phyloP scores from a whole-genome alignment of 306 rosid genomes.

The Medicago ruthenica region DNA sequence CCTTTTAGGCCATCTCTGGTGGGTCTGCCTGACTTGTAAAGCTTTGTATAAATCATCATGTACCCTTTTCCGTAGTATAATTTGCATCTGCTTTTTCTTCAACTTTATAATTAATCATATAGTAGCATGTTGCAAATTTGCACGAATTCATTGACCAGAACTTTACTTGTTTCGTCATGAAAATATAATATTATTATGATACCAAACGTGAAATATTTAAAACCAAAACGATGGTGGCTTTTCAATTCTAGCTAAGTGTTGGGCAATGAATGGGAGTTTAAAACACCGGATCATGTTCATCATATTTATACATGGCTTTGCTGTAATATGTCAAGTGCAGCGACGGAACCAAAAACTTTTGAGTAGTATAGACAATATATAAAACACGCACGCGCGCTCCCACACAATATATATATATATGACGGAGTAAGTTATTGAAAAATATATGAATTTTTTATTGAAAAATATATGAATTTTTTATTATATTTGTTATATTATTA shows the following conservation, averaged over 20 bases:
- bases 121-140: neutral
- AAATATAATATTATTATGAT: neutral
- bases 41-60: neutral
- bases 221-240: neutral
- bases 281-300: too few relatives aligned
- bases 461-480: too few relatives aligned
- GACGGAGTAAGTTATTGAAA: too few relatives aligned
- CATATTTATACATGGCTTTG: too few relatives aligned
- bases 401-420: too few relatives aligned
- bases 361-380: too few relatives aligned
- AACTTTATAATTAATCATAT: conserved; percentile 7
- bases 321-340: too few relatives aligned
- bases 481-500: too few relatives aligned
- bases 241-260: neutral
- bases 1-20: conserved; percentile 11
- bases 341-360: too few relatives aligned
- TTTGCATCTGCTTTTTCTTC: conserved; percentile 18
- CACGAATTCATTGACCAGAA: neutral
- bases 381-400: too few relatives aligned
- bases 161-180: neutral
- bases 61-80: conserved; percentile 39
- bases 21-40: conserved; percentile 32
- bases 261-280: too few relatives aligned
- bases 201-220: neutral
- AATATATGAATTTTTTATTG: too few relatives aligned